These are phyloP conservation scores for Tolypocladium guangdongense DNA, from an alignment of 2,329 filamentous ascomycete species.

Conservation along the genomic window DNA sequence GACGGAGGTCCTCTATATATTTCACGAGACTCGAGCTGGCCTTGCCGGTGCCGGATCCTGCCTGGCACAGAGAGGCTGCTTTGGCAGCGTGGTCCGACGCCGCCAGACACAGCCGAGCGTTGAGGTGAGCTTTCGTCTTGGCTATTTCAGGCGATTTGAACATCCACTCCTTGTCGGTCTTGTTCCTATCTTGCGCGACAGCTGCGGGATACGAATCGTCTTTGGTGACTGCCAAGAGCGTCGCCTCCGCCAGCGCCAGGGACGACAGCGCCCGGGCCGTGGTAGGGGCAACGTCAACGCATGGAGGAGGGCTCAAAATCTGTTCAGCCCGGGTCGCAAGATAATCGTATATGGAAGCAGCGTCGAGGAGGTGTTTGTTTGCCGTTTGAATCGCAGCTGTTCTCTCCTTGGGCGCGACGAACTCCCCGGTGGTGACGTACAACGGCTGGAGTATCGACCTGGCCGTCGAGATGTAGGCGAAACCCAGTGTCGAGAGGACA, in stretches of 20 bases:
- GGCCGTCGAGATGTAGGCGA: slow-evolving; percentile 61
- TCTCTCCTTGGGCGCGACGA: slow-evolving; percentile 53
- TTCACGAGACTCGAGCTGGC: slow-evolving; percentile 55
- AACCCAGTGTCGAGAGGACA: slow-evolving; percentile 64
- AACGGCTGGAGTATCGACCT: slow-evolving; percentile 62
- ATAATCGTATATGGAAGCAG: slow-evolving; percentile 67
- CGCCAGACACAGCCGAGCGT: slow-evolving; percentile 77
- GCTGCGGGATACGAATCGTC: slow-evolving; percentile 86
- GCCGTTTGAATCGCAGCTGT: slow-evolving; percentile 60
- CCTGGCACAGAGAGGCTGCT: slow-evolving; percentile 43
- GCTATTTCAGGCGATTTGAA: slow-evolving; percentile 80
- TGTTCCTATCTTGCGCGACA: slow-evolving; percentile 71
- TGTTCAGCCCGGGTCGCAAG: slow-evolving; percentile 47
- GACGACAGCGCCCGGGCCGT: slow-evolving; percentile 46
- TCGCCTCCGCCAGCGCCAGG: slow-evolving; percentile 77
- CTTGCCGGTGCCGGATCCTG: slow-evolving; percentile 29
- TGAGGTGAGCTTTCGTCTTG: slow-evolving; percentile 79
- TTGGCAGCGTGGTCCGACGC: slow-evolving; percentile 79
- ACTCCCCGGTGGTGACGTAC: slow-evolving; percentile 53
- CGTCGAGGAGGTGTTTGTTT: slow-evolving; percentile 67
- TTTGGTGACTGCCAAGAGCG: slow-evolving; percentile 79
- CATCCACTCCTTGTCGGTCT: slow-evolving; percentile 91
- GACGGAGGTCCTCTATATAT: slow-evolving; percentile 66
- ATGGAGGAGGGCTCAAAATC: slow-evolving; percentile 29
- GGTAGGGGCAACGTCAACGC: slow-evolving; percentile 41